A percentile compares a stretch with the other conserved stretches of the same genome.
Evolutionary conservation across 257 asterid species (phyloP).

Genomic region (Gentiana dahurica): DNA sequence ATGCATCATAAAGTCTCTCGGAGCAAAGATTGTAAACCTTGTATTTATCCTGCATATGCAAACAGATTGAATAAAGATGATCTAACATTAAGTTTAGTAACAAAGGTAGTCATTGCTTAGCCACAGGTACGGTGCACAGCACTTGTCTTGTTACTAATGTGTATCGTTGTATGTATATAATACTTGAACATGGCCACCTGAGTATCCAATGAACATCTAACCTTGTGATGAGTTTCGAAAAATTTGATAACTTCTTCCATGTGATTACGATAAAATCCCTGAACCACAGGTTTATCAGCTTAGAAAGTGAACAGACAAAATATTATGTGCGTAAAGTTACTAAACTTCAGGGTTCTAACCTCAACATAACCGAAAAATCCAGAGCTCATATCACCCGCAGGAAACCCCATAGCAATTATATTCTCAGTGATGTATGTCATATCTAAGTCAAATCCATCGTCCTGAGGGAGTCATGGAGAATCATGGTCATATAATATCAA

Average conservation of each 20-base stretch:
- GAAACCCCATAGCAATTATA: conserved; percentile 99
- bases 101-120: background rate
- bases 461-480: conserved; percentile 35
- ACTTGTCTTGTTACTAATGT: background rate
- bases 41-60: conserved; percentile 70
- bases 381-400: conserved; percentile 99
- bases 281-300: conserved; percentile 21
- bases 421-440: conserved; percentile 99
- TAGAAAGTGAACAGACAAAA: conserved; percentile 10
- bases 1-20: conserved; percentile 93
- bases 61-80: conserved; percentile 10
- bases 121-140: background rate
- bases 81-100: too few relatives aligned
- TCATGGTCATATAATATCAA: conserved; percentile 10
- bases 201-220: conserved; percentile 15
- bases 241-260: conserved; percentile 98
- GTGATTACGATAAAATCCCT: conserved; percentile 98
- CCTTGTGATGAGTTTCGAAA: conserved; percentile 97
- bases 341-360: conserved; percentile 30
- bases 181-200: too few relatives aligned
- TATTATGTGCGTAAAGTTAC: conserved; percentile 1
- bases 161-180: too few relatives aligned
- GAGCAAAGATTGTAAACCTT: conserved; percentile 99
- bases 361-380: conserved; percentile 95
- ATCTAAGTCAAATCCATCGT: conserved; percentile 97